phyloP scores from a whole-genome alignment of 108 stramenopile genomes.

The Fistulifera solaris region DNA sequence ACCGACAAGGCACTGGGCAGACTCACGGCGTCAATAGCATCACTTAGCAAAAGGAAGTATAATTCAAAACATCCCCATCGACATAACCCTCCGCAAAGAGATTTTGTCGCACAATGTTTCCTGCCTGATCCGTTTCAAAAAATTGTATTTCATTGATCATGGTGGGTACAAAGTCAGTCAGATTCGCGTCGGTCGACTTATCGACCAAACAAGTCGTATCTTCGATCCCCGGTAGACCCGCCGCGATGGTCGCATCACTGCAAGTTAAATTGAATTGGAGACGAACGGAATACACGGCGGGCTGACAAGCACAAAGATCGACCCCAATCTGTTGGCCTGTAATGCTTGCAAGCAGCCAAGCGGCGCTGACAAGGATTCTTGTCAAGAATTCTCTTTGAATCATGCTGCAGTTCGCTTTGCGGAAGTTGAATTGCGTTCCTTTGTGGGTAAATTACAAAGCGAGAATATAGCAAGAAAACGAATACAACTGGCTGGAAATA shows the following conservation, averaged over 20 bases:
- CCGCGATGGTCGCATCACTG: not conserved
- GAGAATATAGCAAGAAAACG: too few relatives aligned
- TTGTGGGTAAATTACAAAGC: too few relatives aligned
- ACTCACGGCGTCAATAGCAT: too few relatives aligned
- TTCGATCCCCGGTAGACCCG: not conserved
- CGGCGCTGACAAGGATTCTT: too few relatives aligned
- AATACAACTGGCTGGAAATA: too few relatives aligned
- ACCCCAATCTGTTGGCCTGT: conserved; percentile 1
- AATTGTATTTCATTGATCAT: not conserved
- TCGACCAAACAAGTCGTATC: not conserved
- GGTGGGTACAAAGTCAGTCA: not conserved
- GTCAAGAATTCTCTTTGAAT: too few relatives aligned
- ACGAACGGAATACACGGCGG: conserved; percentile 1
- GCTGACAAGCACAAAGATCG: conserved; percentile 9
- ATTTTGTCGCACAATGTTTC: not conserved
- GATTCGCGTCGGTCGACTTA: not conserved
- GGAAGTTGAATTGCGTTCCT: too few relatives aligned
- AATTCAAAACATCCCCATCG: conserved; percentile 6
- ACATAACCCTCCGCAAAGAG: not conserved
- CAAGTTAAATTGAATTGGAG: conserved; percentile 6
- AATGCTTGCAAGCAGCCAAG: not conserved
- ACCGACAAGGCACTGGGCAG: not conserved
- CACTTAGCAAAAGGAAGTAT: too few relatives aligned
- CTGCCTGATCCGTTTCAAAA: not conserved
- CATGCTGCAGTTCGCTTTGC: too few relatives aligned